phyloP scores from a whole-genome alignment of 176 grass and related monocot species.

The Avena eriantha region DNA sequence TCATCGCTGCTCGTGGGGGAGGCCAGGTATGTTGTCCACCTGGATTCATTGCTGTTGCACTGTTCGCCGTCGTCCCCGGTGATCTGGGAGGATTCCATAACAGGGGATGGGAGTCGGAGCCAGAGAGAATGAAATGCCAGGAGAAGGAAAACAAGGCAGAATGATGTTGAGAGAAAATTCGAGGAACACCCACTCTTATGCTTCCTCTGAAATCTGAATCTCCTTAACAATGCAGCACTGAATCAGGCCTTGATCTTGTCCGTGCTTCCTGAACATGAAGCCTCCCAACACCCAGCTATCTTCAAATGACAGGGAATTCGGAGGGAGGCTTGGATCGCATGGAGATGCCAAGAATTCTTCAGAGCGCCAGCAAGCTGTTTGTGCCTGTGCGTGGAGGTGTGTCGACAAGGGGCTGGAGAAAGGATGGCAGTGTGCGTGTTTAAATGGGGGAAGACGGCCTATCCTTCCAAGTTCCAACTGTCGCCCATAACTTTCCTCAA shows the following conservation, averaged over 20 bases:
- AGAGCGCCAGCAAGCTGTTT: background rate
- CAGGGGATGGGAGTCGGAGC: background rate
- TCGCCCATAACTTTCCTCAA: conserved; percentile 63
- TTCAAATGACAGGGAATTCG: conserved; percentile 34
- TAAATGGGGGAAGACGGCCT: conserved; percentile 59
- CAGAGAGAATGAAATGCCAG: background rate
- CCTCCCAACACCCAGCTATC: background rate
- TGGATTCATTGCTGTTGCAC: conserved; percentile 70
- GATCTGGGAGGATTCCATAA: conserved; percentile 56
- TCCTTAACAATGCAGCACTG: conserved; percentile 14
- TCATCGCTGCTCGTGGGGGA: conserved; percentile 53
- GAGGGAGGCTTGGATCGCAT: conserved; percentile 27
- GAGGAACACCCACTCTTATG: conserved; percentile 24
- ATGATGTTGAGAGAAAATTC: conserved; percentile 4
- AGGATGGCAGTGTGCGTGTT: conserved; percentile 44
- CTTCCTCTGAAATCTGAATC: conserved; percentile 9
- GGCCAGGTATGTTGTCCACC: conserved; percentile 72
- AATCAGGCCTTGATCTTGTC: background rate
- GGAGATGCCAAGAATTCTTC: conserved; percentile 33
- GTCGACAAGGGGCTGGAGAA: conserved; percentile 53
- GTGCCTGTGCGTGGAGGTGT: conserved; percentile 41
- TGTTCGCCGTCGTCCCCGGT: conserved; percentile 49
- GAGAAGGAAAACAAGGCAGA: conserved; percentile 23
- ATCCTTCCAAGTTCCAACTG: conserved; percentile 55
- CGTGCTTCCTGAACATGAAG: background rate